Evolutionary conservation across 352 stramenopile genomes (phyloP), one percentile per base, ranked within the genome.

Genomic region (Phytophthora sojae): DNA sequence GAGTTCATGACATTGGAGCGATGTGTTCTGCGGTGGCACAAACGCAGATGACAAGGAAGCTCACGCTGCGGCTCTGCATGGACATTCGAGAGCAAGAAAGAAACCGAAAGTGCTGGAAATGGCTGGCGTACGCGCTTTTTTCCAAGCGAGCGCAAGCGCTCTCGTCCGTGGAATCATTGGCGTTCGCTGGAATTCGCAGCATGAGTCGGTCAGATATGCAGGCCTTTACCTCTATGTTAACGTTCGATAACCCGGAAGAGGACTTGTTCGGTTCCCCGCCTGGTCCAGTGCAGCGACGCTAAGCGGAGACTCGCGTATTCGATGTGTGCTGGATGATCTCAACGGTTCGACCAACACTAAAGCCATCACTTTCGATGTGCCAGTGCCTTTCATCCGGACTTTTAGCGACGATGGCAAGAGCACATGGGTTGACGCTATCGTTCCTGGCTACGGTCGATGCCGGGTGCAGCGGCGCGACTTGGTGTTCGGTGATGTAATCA

Each of bases 51-150:
- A 52, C 53, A 3, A 42, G 12, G 6, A 57, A 63, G 7, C 30
- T 61, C 11, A 29, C 32, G 1, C 23, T 67, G 21, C 6, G 19
- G 11, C 49, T 61, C 11, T 6, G 35, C 9, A 44, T 44, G n/a
- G 19, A 17, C 19, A 39, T 57, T 21, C 9, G 32, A 14, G 42
- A 21, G 47, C 30, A 35, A 14, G 8, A 19, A 6, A 32, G 29
- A 29, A 21, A 7, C 21, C 6, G 17, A 45, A 26, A 57, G 1
- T 61, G 61, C 30, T 71, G 47, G 55, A 47, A 71, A 14, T 71
- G 64, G 49, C 2, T 71, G 5, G 55, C 64, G 4, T 65, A 71
- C 17, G 19, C 35, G 15, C 21, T 64, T 7, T 71, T 71, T 21
- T 65, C 47, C 1, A 57, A 57, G 8, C 14, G 64, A 61, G 47